Conservation (phyloP, 495 filamentous ascomycete genomes). For the Geoglossum glabrum region DNA sequence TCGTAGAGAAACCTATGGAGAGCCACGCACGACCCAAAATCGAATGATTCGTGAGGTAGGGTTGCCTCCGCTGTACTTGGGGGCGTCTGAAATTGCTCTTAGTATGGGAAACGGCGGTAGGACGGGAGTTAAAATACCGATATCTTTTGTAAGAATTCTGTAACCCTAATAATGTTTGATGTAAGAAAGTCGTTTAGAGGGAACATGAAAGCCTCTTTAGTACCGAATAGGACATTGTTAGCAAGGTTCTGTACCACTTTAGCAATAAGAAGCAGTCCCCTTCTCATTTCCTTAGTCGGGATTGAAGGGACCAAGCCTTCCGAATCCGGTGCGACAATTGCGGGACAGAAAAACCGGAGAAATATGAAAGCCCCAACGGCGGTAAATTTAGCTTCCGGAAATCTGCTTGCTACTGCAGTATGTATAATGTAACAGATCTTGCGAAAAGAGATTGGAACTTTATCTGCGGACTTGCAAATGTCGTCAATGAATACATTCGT, state of each 20-base stretch:
- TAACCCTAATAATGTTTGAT: slow-evolving; percentile 41
- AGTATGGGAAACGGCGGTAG: background rate
- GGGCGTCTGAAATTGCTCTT: background rate
- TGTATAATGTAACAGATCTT: slow-evolving; percentile 46
- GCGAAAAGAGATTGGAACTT: slow-evolving; percentile 39
- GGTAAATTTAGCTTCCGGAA: slow-evolving; percentile 48
- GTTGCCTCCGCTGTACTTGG: background rate
- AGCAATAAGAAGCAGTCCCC: slow-evolving; percentile 42
- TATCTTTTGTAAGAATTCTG: slow-evolving; percentile 40
- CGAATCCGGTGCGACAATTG: slow-evolving; percentile 44
- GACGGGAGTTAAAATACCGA: slow-evolving; percentile 23
- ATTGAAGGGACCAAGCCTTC: slow-evolving; percentile 36
- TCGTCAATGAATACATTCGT: slow-evolving; percentile 47
- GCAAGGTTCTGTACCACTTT: slow-evolving; percentile 49
- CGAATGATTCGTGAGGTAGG: slow-evolving; percentile 29
- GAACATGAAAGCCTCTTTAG: slow-evolving; percentile 49
- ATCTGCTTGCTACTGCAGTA: slow-evolving; percentile 32
- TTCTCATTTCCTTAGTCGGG: slow-evolving; percentile 43
- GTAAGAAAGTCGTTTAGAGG: slow-evolving; percentile 44
- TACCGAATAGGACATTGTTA: slow-evolving; percentile 50
- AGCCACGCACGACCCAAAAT: slow-evolving; percentile 45
- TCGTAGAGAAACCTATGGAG: slow-evolving; percentile 47
- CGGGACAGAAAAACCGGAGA: slow-evolving; percentile 47
- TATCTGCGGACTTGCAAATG: slow-evolving; percentile 35
- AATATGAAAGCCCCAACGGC: slow-evolving; percentile 52